A percentile compares a stretch with the other conserved stretches of the same genome.
Evolutionary conservation across 768 basidiomycete species (phyloP).

Genomic region (Hypsizygus marmoreus): DNA sequence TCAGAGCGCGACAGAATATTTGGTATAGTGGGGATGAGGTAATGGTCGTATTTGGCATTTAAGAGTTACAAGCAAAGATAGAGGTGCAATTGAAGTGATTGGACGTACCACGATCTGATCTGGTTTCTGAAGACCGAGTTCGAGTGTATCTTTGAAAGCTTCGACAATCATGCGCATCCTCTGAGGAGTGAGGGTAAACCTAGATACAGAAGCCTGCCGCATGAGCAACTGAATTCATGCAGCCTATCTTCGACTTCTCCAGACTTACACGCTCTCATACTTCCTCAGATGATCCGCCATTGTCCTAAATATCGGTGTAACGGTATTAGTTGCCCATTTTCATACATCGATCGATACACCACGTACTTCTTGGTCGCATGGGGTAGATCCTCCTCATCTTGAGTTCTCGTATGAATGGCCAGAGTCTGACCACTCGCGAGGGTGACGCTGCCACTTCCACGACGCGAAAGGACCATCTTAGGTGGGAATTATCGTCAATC

Average conservation of each 20-base stretch:
- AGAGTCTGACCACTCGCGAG: constrained; percentile 77
- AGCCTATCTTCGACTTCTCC: no score
- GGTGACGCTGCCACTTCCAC: constrained; percentile 75
- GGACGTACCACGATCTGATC: constrained; percentile 84
- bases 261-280: constrained; percentile 80
- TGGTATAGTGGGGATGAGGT: no score
- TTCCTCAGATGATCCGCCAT: constrained; percentile 94
- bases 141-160: constrained; percentile 91
- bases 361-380: constrained; percentile 91
- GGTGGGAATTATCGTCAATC: constrained; percentile 1
- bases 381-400: constrained; percentile 85
- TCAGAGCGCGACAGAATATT: no score
- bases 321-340: constrained; percentile 2
- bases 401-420: constrained; percentile 85
- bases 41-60: no score
- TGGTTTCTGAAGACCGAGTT: constrained; percentile 79
- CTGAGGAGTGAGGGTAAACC: constrained; percentile 86
- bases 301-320: constrained; percentile 51
- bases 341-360: constrained; percentile 8
- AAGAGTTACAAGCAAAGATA: no score
- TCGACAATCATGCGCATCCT: constrained; percentile 97
- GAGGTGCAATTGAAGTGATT: not conserved
- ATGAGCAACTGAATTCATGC: no score
- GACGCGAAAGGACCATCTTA: constrained; percentile 67
- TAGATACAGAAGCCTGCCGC: no score